Conservation (phyloP, 441 rosid genomes). For the Euphorbia schlechtendalii region DNA sequence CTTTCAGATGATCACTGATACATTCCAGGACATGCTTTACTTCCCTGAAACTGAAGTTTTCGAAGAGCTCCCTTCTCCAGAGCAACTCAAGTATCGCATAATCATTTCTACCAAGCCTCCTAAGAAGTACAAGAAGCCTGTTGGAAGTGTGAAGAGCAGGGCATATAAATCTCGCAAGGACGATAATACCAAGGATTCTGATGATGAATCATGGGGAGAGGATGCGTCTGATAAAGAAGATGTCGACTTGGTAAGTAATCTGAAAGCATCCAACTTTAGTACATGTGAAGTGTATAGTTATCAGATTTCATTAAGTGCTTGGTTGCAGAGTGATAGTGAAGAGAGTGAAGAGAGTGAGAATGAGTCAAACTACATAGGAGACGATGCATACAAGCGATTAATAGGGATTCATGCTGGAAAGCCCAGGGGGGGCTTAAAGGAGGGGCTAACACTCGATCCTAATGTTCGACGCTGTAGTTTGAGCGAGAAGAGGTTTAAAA, state of each 20-base stretch:
- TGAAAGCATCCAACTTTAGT: not conserved
- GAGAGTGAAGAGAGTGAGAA: constrained; percentile 36
- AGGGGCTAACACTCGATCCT: constrained; percentile 53
- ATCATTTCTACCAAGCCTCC: constrained; percentile 94
- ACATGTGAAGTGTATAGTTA: not conserved
- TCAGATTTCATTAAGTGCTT: not conserved
- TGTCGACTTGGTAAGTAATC: constrained; percentile 45
- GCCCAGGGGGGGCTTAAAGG: constrained; percentile 74
- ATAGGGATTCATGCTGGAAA: constrained; percentile 89
- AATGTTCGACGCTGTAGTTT: constrained; percentile 80
- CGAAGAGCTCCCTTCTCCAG: constrained; percentile 74
- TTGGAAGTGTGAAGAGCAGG: constrained; percentile 30
- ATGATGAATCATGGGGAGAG: constrained; percentile 68
- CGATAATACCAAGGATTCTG: constrained; percentile 37
- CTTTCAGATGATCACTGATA: constrained; percentile 62
- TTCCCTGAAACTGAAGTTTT: constrained; percentile 59
- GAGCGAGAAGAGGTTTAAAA: constrained; percentile 77
- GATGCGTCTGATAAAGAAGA: constrained; percentile 38
- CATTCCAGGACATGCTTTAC: constrained; percentile 73
- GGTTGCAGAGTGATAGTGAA: constrained; percentile 37
- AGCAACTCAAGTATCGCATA: constrained; percentile 48
- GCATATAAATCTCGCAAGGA: constrained; percentile 37
- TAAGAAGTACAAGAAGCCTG: constrained; percentile 62
- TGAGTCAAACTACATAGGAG: constrained; percentile 35
- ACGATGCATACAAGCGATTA: constrained; percentile 57